Conservation (phyloP, 1,139 yeast genomes). For the Yamadazyma mexicana region DNA sequence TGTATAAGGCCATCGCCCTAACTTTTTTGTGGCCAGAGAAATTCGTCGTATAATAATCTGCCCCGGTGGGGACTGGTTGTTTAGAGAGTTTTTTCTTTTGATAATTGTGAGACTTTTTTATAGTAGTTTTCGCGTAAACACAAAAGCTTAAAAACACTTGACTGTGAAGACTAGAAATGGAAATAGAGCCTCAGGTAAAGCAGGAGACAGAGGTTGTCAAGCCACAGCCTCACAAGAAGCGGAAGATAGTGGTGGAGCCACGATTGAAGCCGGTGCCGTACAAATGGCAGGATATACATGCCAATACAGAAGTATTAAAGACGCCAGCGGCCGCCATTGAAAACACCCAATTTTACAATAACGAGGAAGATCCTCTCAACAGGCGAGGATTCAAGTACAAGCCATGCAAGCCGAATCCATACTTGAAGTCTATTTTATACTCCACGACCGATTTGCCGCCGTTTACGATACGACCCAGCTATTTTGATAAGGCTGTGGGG, state of each 20-base stretch:
- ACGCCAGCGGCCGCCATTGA: slow-evolving; percentile 13
- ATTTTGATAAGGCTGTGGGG: slow-evolving; percentile 72
- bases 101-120: too few species aligned
- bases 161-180: too few species aligned
- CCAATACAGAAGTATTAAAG: slow-evolving; percentile 9
- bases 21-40: too few species aligned
- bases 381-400: slow-evolving; percentile 80
- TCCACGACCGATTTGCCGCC: slow-evolving; percentile 78
- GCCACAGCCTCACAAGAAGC: slow-evolving; percentile 13
- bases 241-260: slow-evolving; percentile 31
- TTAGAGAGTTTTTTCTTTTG: too few species aligned
- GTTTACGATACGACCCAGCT: slow-evolving; percentile 57
- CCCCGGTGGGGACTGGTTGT: not conserved
- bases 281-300: slow-evolving; percentile 31
- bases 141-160: too few species aligned
- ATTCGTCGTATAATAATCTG: not conserved
- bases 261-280: slow-evolving; percentile 49
- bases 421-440: slow-evolving; percentile 60
- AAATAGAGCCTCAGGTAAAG: slow-evolving; percentile 14
- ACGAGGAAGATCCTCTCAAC: slow-evolving; percentile 80
- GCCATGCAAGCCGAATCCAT: slow-evolving; percentile 74
- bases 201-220: slow-evolving; percentile 9
- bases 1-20: too few species aligned
- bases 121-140: too few species aligned
- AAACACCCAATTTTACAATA: slow-evolving; percentile 37